Evolutionary conservation across 495 filamentous ascomycete genomes (phyloP).

Genomic region (Daldinia concentrica): DNA sequence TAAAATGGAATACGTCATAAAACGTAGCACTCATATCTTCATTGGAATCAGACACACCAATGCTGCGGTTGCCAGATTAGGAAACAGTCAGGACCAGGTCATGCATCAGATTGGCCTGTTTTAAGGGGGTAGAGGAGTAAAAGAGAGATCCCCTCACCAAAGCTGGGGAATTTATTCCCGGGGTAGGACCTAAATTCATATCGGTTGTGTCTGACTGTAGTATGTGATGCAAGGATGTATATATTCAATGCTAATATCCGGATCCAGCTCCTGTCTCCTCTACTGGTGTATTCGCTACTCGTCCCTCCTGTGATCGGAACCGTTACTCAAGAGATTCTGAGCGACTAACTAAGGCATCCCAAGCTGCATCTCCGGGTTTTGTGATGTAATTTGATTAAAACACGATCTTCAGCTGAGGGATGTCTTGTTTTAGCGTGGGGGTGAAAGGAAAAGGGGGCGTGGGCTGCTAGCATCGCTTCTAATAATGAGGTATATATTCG

Average conservation of each 20-base stretch:
- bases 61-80: not conserved
- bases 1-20: not conserved
- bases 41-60: not conserved
- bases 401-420: not conserved
- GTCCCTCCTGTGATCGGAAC: not conserved
- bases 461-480: not conserved
- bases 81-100: not conserved
- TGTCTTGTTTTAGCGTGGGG: constrained; percentile 21
- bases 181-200: not conserved
- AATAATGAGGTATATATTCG: too few species aligned
- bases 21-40: not conserved
- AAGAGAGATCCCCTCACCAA: not conserved
- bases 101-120: not conserved
- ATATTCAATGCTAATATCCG: not conserved
- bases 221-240: not conserved
- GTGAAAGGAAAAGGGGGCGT: constrained; percentile 8
- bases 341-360: not conserved
- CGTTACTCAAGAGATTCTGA: not conserved
- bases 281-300: not conserved
- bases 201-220: not conserved
- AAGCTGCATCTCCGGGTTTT: not conserved
- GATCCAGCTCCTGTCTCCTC: not conserved
- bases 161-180: not conserved
- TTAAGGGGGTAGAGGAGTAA: not conserved
- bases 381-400: not conserved